Base-by-base conservation (phyloP, 202 grass and related monocot species). In the Schoenoplectus triqueter region DNA sequence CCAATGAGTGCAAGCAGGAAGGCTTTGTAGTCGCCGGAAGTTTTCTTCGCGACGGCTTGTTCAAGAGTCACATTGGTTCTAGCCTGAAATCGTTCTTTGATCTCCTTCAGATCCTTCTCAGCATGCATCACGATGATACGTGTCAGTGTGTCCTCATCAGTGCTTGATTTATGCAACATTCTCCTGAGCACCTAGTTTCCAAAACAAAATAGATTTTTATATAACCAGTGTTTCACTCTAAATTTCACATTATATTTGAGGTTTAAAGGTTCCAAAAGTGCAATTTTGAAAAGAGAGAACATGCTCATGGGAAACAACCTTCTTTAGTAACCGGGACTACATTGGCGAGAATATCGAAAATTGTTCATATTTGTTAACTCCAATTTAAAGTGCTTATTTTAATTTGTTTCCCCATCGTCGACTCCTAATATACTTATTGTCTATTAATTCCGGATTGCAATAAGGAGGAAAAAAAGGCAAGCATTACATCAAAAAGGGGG, bases 1-100 rank as follows among this genome's bases (percentile, higher is more conserved):
- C 90, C 92, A 22, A 90, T 81, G 11, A 98, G 90, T 85, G 91
- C 88, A 66, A 89, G 89, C 51, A 98, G 88, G 50, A 98, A 95
- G 75, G 49, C 85, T 84, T 90, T 90, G 81, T 92, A 95, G 78
- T 98, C 88, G 10, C 89, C 88, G 1, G 88, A 93, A 59, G 85
- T 93, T 41, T 90, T 87, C 44, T 87, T 92, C 62, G 46, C 80
- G 42, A 98, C 81, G 52, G 88, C 86, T 47, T 92, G 61, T 80
- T 95, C 89, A 66, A 98, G 76, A 54, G 91, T 48, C 51, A 59
- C 64, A 18, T 88, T 90, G 0, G 87, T 51, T 86, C 86, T 92
- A 61, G 55, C 84, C 14, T 87, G 59, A 82, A 98, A 98, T 76
- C 68, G 66, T 66, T 86, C 85, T 64, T 89, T 86, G 57, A 98